phyloP scores from a whole-genome alignment of 345 rosid species.

The Psidium friedrichsthalianum region DNA sequence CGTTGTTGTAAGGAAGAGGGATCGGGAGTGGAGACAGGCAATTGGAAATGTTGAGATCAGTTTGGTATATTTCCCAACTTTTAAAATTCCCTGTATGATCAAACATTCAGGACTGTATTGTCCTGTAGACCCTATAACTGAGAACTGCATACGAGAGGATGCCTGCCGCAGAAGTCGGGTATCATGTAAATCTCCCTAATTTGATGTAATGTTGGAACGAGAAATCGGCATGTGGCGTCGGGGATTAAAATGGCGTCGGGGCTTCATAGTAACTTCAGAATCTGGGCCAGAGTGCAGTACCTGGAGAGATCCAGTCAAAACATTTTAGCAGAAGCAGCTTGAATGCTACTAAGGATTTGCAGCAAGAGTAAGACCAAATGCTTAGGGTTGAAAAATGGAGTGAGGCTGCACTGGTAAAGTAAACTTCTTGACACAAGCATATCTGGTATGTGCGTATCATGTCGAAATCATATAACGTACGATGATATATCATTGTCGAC shows the following conservation, averaged over 20 bases:
- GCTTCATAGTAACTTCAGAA: neutral
- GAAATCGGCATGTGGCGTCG: neutral
- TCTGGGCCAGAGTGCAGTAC: neutral
- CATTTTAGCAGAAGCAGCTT: neutral
- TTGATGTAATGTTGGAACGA: neutral
- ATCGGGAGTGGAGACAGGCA: neutral
- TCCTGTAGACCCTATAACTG: neutral
- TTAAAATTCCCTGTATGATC: neutral
- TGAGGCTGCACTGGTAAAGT: neutral
- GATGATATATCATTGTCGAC: neutral
- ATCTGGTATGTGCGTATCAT: neutral
- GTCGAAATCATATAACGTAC: neutral
- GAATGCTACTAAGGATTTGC: neutral
- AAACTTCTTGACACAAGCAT: neutral
- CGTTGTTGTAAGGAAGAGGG: too few species aligned
- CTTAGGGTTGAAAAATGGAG: neutral
- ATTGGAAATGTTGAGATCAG: neutral
- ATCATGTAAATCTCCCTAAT: neutral
- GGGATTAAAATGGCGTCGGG: neutral
- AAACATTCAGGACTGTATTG: neutral
- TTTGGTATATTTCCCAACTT: neutral
- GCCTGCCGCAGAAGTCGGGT: neutral
- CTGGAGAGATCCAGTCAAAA: neutral
- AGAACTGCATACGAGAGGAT: neutral
- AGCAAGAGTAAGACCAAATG: neutral